These are phyloP conservation scores for Crucibulum laeve DNA, from an alignment of 768 basidiomycete genomes.

Conservation along the genomic window DNA sequence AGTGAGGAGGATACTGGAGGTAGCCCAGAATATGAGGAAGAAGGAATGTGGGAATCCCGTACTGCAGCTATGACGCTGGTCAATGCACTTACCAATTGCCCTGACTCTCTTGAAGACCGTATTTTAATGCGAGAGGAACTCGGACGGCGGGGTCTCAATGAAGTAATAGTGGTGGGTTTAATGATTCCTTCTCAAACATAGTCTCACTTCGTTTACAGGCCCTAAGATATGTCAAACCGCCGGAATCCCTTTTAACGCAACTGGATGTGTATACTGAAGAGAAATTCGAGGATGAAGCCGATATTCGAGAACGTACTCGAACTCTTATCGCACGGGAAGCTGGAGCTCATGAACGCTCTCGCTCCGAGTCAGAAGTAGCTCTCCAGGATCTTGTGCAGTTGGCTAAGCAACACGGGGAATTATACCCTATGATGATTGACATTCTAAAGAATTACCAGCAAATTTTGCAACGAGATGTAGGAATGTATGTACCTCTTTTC, in stretches of 20 bases:
- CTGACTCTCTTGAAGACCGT: conserved; percentile 74
- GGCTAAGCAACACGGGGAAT: conserved; percentile 56
- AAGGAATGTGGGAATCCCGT: conserved; percentile 79
- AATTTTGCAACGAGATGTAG: conserved; percentile 55
- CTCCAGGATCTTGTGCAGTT: conserved; percentile 58
- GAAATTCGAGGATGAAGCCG: conserved; percentile 86
- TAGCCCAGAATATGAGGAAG: conserved; percentile 47
- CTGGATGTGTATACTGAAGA: conserved; percentile 82
- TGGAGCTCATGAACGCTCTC: conserved; percentile 24
- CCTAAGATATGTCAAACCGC: conserved; percentile 70
- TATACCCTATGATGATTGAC: conserved; percentile 59
- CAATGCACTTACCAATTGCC: conserved; percentile 75
- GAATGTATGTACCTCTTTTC: conserved; percentile 42
- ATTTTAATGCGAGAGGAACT: conserved; percentile 82
- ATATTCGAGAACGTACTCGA: conserved; percentile 64
- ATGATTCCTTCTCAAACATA: not conserved
- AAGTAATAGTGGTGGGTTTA: conserved; percentile 71
- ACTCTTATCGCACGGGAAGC: conserved; percentile 21
- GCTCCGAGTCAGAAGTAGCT: conserved; percentile 48
- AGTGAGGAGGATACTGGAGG: conserved; percentile 25
- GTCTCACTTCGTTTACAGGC: conserved; percentile 38
- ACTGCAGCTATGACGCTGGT: conserved; percentile 72
- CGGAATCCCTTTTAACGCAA: conserved; percentile 70
- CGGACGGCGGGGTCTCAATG: conserved; percentile 74
- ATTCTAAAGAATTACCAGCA: conserved; percentile 52